These are phyloP conservation scores for Wickerhamiella azyma DNA, from an alignment of 805 yeast species.

Conservation along the genomic window DNA sequence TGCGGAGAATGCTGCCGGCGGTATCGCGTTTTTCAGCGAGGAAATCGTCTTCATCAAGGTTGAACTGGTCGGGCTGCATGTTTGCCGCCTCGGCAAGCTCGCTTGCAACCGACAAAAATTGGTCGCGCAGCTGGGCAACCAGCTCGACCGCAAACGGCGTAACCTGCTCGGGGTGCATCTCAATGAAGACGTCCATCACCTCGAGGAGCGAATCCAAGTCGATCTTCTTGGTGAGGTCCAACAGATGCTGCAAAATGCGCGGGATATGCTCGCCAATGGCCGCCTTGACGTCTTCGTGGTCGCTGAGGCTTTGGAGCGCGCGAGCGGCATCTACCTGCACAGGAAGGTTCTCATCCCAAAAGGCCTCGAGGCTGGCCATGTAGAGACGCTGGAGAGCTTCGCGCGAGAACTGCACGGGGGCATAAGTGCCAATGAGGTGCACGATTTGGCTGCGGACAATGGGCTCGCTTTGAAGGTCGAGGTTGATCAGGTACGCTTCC, in stretches of 20 bases:
- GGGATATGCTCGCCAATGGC: constrained; percentile 56
- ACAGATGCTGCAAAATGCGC: constrained; percentile 67
- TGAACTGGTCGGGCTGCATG: constrained; percentile 27
- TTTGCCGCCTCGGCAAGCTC: constrained; percentile 48
- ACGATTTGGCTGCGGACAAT: constrained; percentile 57
- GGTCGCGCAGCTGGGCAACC: constrained; percentile 43
- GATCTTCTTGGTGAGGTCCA: constrained; percentile 61
- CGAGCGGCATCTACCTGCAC: constrained; percentile 74
- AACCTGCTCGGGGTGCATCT: constrained; percentile 69
- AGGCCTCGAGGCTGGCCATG: constrained; percentile 26
- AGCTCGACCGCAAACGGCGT: constrained; percentile 81
- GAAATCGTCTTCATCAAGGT: constrained; percentile 11
- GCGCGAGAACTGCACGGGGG: constrained; percentile 44
- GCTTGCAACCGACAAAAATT: constrained; percentile 53
- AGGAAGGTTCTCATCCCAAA: constrained; percentile 45
- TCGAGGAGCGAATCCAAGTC: constrained; percentile 79
- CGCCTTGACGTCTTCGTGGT: constrained; percentile 49
- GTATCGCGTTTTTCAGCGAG: constrained; percentile 4
- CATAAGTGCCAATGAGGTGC: constrained; percentile 39
- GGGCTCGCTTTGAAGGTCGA: constrained; percentile 46
- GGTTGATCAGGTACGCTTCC: constrained; percentile 50
- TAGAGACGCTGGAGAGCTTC: constrained; percentile 51
- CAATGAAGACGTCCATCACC: constrained; percentile 93
- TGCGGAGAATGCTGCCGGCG: constrained; percentile 53
- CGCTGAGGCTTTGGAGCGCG: constrained; percentile 68